Base-by-base conservation (phyloP, 768 basidiomycete species). In the Mycena kentingensis region DNA sequence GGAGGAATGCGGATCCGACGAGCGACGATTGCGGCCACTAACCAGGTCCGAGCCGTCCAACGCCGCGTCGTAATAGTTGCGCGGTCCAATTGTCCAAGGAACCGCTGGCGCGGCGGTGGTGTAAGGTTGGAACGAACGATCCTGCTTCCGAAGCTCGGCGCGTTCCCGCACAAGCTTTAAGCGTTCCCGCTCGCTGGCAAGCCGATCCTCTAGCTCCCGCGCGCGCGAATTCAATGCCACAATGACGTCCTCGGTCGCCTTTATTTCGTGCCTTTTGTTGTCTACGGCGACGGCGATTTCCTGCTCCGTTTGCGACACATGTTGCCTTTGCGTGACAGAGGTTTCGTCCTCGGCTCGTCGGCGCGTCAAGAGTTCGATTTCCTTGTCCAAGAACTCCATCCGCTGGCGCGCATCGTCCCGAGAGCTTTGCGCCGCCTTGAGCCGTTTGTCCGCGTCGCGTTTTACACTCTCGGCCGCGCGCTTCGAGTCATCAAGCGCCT, bases 381-480 rank as follows among this genome's bases (percentile, higher is more conserved):
- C 83, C 54, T 80, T 72, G 54, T 84, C 81, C 49, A 89, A 73
- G 53, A 76, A 72, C 26, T 80, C 78, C 64, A 87, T 77, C 35
- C 80, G 77, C 60, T 76, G 77, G 19, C 67, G 74, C 0, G 87
- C 80, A 49, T 77, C 84, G 62, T 90, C 85, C 28, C 87, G 81
- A 54, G 79, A 73, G 36, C 65, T 76, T 65, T 85, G 83, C 15
- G 82, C 83, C n/a, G 78, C 75, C 62, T 85, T 88, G 53, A 95
- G 77, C 60, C 85, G 85, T 75, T 90, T 93, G 70, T 98, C 96
- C 4, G 88, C 92, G 41, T 98, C 95, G 38, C 84, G 80, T 65
- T 84, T 88, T 46, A 76, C 70, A 45, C 81, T 76, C 70, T 99
- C 97, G 11, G 93, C 92, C 25, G 75, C 75, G 27, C 96, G 85